phyloP scores from a whole-genome alignment of 1,284 basidiomycete species.

The Ceratobasidium sp. region DNA sequence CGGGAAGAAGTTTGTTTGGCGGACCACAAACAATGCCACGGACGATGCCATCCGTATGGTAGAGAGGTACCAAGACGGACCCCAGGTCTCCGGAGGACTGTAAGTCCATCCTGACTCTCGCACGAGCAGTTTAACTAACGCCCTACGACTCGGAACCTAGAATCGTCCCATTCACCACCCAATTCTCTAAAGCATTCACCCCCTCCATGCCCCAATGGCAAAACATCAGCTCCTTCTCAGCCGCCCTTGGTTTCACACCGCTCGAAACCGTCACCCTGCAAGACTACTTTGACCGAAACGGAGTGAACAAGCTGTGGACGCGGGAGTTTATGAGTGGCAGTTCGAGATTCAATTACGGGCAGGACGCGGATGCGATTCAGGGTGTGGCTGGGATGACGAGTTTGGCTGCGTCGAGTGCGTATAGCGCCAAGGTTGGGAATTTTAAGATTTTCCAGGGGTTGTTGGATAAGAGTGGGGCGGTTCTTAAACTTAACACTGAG shows the following conservation, averaged over 20 bases:
- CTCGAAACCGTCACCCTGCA: constrained; percentile 68
- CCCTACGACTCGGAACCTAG: no score
- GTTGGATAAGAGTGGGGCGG: constrained; percentile 76
- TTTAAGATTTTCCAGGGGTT: constrained; percentile 89
- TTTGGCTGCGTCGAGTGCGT: constrained; percentile 80
- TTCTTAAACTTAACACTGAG: constrained; percentile 74
- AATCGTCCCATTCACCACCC: no score
- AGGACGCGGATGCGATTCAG: constrained; percentile 83
- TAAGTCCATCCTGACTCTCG: no score
- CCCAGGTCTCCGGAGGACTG: constrained; percentile 60
- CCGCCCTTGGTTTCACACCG: constrained; percentile 67
- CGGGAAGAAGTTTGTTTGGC: constrained; percentile 73
- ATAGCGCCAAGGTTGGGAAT: constrained; percentile 84
- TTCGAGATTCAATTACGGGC: constrained; percentile 91
- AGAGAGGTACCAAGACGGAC: constrained; percentile 31
- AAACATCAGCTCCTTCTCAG: no score
- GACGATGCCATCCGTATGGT: constrained; percentile 31
- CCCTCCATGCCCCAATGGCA: constrained; percentile 60
- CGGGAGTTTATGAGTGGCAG: constrained; percentile 86
- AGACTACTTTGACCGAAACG: constrained; percentile 71
- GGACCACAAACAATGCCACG: constrained; percentile 22
- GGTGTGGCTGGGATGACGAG: constrained; percentile 82
- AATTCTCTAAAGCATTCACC: constrained; percentile 8
- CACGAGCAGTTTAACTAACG: no score
- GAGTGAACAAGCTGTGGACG: constrained; percentile 72